Conservation (phyloP, 805 yeast species). For the Tetrapisispora arboricola region DNA sequence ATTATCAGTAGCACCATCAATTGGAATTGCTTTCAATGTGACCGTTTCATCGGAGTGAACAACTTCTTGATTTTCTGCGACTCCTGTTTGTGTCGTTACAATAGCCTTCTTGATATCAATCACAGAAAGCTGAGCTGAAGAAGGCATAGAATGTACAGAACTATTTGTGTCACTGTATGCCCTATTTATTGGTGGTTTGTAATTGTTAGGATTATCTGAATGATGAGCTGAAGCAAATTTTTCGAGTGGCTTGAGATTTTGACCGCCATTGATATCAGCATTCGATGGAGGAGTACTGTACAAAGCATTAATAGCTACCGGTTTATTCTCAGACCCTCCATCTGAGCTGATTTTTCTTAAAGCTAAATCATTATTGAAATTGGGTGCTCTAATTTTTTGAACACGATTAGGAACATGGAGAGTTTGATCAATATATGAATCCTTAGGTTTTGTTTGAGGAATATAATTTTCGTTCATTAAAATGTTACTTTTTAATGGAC, state of each 20-base stretch:
- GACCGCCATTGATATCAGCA: no score
- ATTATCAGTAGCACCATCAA: no score
- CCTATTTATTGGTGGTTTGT: neutral
- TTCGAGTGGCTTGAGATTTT: no score
- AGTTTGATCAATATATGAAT: neutral
- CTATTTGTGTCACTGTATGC: neutral
- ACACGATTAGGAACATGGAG: neutral
- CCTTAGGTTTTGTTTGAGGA: neutral
- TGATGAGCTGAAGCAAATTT: neutral
- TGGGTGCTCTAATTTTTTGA: neutral
- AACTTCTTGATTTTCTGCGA: neutral
- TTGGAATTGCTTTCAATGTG: neutral
- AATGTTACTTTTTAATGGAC: neutral
- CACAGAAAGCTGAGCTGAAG: neutral
- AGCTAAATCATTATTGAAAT: neutral
- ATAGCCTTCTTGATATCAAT: neutral
- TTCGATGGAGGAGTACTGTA: neutral
- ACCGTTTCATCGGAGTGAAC: no score
- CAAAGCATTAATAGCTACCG: neutral
- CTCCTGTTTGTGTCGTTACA: neutral
- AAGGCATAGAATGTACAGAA: neutral
- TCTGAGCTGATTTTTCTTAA: neutral
- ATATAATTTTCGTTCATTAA: neutral
- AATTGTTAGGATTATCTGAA: no score
- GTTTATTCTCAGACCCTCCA: neutral